These are phyloP conservation scores for Helenozyma baotianmanensis DNA, from an alignment of 805 yeast genomes.

Conservation along the genomic window DNA sequence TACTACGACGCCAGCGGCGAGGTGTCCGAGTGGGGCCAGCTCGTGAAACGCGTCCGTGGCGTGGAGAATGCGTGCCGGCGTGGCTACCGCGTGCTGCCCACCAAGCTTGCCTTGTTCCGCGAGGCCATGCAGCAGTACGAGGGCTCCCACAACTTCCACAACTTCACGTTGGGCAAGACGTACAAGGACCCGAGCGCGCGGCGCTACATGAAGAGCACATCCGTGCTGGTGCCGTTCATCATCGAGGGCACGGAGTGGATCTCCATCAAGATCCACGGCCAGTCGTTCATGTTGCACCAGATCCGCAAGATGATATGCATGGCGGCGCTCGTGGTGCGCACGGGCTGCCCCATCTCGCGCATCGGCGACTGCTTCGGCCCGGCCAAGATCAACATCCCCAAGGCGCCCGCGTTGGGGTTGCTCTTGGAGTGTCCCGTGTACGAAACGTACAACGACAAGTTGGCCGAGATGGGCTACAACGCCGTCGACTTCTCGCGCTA, in stretches of 20 bases:
- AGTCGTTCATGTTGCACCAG: slow-evolving; percentile 96
- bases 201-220: slow-evolving; percentile 74
- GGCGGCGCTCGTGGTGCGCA: slow-evolving; percentile 82
- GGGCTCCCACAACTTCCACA: slow-evolving; percentile 91
- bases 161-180: slow-evolving; percentile 76
- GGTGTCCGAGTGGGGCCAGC: slow-evolving; percentile 32
- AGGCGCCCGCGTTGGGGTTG: slow-evolving; percentile 94
- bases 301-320: slow-evolving; percentile 96
- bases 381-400: slow-evolving; percentile 82
- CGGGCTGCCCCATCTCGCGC: slow-evolving; percentile 76
- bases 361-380: slow-evolving; percentile 73
- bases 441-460: slow-evolving; percentile 71
- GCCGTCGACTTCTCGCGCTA: slow-evolving; percentile 64
- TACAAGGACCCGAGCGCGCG: slow-evolving; percentile 82
- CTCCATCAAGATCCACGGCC: slow-evolving; percentile 94
- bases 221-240: slow-evolving; percentile 83
- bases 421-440: slow-evolving; percentile 89
- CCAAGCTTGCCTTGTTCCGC: slow-evolving; percentile 60
- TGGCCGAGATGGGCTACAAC: slow-evolving; percentile 73
- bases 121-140: slow-evolving; percentile 66
- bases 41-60: slow-evolving; percentile 50
- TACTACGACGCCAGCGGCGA: slow-evolving; percentile 31
- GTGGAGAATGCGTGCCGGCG: slow-evolving; percentile 68
- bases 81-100: slow-evolving; percentile 58
- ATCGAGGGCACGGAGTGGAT: slow-evolving; percentile 96